A percentile compares a stretch with the other conserved stretches of the same genome.
These are phyloP conservation scores for Daldinia childiae DNA, from an alignment of 495 filamentous ascomycete species.

Conservation along the genomic window DNA sequence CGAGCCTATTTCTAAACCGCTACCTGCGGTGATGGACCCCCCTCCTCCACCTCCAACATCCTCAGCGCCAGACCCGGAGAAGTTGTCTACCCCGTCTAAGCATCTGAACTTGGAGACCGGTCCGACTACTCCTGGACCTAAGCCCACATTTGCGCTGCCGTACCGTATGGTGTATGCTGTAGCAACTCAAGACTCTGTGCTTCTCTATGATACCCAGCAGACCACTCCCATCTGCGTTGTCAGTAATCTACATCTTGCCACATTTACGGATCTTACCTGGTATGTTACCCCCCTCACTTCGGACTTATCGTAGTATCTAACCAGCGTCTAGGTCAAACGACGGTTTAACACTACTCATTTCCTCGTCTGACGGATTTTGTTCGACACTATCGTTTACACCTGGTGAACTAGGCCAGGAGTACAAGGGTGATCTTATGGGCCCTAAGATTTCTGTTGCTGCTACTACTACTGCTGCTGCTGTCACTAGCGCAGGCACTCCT, in stretches of 20 bases:
- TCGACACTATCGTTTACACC: conserved; percentile 85
- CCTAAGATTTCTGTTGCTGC: conserved; percentile 56
- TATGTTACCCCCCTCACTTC: conserved; percentile 52
- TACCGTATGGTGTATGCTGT: conserved; percentile 98
- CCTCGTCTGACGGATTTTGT: conserved; percentile 97
- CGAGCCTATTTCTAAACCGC: conserved; percentile 75
- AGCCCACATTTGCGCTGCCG: conserved; percentile 80
- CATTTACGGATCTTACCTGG: conserved; percentile 97
- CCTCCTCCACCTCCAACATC: conserved; percentile 73
- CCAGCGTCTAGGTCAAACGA: conserved; percentile 82
- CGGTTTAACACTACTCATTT: conserved; percentile 90
- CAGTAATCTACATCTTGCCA: conserved; percentile 96
- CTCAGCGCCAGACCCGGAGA: conserved; percentile 53
- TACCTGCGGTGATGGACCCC: conserved; percentile 78
- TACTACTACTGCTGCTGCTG: conserved; percentile 45
- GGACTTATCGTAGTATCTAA: conserved; percentile 42
- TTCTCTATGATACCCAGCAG: conserved; percentile 98
- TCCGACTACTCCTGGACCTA: conserved; percentile 63
- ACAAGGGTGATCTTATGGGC: conserved; percentile 71
- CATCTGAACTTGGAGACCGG: conserved; percentile 61
- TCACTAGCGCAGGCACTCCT: conserved; percentile 52
- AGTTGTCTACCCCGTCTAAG: conserved; percentile 59
- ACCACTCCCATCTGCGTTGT: conserved; percentile 90
- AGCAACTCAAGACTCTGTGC: conserved; percentile 94
- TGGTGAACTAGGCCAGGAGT: conserved; percentile 88